Percentiles rank a stretch among this genome's conserved stretches.
Evolutionary conservation across 495 filamentous ascomycete genomes (phyloP).

Genomic region (Tuber indicum): DNA sequence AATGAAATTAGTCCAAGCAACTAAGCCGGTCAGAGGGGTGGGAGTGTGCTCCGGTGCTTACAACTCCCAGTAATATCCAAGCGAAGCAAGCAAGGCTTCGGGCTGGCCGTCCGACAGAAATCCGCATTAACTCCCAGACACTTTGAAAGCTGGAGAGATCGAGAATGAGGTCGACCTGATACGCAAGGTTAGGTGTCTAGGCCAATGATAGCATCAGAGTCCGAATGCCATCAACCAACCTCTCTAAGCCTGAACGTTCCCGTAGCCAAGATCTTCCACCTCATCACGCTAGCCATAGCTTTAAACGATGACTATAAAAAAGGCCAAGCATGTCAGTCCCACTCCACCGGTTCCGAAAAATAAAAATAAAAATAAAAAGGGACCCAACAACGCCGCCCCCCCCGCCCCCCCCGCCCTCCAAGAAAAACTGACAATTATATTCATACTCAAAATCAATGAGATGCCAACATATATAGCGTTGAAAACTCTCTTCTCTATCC

Average conservation of each 20-base stretch:
- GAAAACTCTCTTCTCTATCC: slow-evolving; percentile 28
- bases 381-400: neutral
- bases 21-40: neutral
- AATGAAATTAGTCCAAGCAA: neutral
- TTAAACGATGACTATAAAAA: slow-evolving; percentile 35
- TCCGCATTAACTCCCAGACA: slow-evolving; percentile 26
- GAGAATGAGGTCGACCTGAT: slow-evolving; percentile 35
- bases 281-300: slow-evolving; percentile 34
- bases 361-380: neutral
- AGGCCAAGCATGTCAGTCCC: slow-evolving; percentile 5
- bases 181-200: slow-evolving; percentile 4
- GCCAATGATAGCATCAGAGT: neutral
- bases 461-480: slow-evolving; percentile 35
- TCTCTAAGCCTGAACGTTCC: slow-evolving; percentile 27
- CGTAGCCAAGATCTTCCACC: slow-evolving; percentile 33
- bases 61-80: slow-evolving; percentile 33
- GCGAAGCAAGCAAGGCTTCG: slow-evolving; percentile 14
- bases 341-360: neutral
- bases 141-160: slow-evolving; percentile 34
- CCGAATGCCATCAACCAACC: slow-evolving; percentile 6
- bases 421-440: slow-evolving; percentile 24
- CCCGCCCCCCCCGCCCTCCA: neutral
- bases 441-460: slow-evolving; percentile 36
- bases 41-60: neutral
- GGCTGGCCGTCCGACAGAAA: slow-evolving; percentile 4